Base-by-base conservation (phyloP, 257 asterid species). In the Ehretia macrophylla region DNA sequence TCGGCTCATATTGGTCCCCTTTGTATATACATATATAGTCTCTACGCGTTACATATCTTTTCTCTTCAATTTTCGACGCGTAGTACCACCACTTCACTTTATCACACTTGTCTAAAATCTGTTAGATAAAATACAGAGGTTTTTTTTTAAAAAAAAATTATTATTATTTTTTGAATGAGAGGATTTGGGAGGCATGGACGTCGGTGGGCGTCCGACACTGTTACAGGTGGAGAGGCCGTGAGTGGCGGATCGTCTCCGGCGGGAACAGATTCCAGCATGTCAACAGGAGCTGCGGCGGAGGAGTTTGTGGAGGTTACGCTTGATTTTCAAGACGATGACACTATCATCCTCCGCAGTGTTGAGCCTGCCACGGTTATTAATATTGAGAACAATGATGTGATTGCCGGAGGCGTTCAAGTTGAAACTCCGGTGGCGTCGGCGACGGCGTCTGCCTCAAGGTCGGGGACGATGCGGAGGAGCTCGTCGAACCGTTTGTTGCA, bases 271-370 rank as follows among this genome's bases (percentile, higher is more conserved):
- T 72, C 85, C 50, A 44, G 62, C 22, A 23, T 11, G 14, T 49
- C 27, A 10, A n/a, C 54, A 3, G 23, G 3, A 12, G 8, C 53
- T n/a, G 56, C 20, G 0, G 18, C 57, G 14, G 95, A 80, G 71
- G 91, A 92, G 62, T 92, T 68, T 56, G 97, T 92, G 5, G 97
- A 92, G 32, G 99, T 92, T 64, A 92, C 95, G 47, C 95, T 92
- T 59, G 99, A 92, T 80, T 90, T 92, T 4, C 99, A 88, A 27
- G 97, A 92, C 73, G 99, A 92, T 62, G 97, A 92, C 59, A 92
- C 96, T 1, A 82, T 92, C 46, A 71, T 92, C 14, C 63, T 92
- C 0, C 90, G 98, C 21, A 88, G 98, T 70, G 95, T 91, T 4
- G 98, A 92, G 32, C 97, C 97, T 46, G 97, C 97, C 0, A 72